Base-by-base conservation (phyloP, 768 basidiomycete genomes). In the Cubamyces sp. region DNA sequence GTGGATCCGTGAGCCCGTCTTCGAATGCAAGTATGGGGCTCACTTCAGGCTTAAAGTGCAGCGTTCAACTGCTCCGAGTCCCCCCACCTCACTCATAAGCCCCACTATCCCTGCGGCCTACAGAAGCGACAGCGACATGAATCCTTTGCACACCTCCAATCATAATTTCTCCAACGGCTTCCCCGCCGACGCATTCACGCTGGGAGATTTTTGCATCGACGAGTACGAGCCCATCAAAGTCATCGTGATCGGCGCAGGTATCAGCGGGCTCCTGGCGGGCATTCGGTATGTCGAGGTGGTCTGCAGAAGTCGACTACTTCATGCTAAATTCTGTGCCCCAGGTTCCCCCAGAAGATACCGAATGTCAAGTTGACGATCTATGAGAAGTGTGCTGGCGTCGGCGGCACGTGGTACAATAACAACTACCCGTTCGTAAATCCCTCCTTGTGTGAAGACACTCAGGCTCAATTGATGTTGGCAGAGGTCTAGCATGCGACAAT, bases 401-500 rank as follows among this genome's bases (percentile, higher is more conserved):
- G 86, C 4, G 86, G 86, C 0, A 80, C 84, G 1, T 88, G 86
- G 86, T 82, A 75, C 64, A 72, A 73, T 7, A 86, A 84, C 61
- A 77, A 71, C 53, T 85, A 85, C 68, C 83, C 83, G 58, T 63
- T 15, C 12, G 61, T 63, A 5, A 1, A n/a, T 18, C 7, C 8
- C 9, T 3, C 14, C 15, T 15, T n/a, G n/a, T n/a, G n/a, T n/a
- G n/a, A n/a, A n/a, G n/a, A n/a, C n/a, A n/a, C n/a, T 49, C 28
- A 34, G 9, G 48, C 48, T 49, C 26, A 49, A 11, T 16, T 1
- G 5, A 1, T 2, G 1, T 5, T 8, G n/a, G 19, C 11, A 68
- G 84, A 77, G 84, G 85, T 8, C 69, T 86, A 9, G 79, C 82
- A 18, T 87, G 87, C 65, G 87, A 87, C 67, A 79, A 86, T 25